Evolutionary conservation across 345 rosid species (phyloP), one percentile per base, ranked within the genome.

Genomic region (Citrus medica): DNA sequence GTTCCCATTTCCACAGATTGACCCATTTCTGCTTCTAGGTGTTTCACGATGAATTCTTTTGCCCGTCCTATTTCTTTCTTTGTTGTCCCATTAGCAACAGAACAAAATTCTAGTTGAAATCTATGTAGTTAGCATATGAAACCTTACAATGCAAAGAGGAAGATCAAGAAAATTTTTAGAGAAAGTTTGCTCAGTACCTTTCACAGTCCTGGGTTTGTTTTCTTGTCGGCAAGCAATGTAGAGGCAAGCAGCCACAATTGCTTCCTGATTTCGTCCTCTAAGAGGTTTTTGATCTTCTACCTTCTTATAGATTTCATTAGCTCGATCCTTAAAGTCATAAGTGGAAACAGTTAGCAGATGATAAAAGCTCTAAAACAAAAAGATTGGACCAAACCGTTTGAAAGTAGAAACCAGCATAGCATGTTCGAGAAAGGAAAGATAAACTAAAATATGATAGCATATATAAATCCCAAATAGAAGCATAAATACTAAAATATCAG

Each of bases 1-100:
- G 92, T 84, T 76, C 88, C 89, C 88, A 86, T 83, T 81, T 88
- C 92, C 38, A 88, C 82, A 12, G 88, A 80, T 19, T 85, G 88
- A 6, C 92, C 92, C 86, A 81, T 85, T 82, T 86, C 92, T 40
- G 79, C 81, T 76, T 85, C 89, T 79, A 88, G 79, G 46, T 85
- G 89, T 75, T 86, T 88, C 73, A 88, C 83, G 37, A 88, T 88
- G 46, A 85, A 85, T 67, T 85, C 89, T 82, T 88, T 86, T 40
- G 92, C 92, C 24, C 87, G 84, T 8, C 89, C 89, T 62, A 88
- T 82, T 82, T 88, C 92, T 77, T 82, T 88, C 80, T 88, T 86
- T 40, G 86, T 81, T 38, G 92, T 81, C 73, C 89, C 89, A 73
- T 85, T 82, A 63, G 82, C 89, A 74, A 85, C 88, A 73, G 86